Evolutionary conservation across 192 early-diverging fungal species (phyloP).

Genomic region (Linnemannia elongata): DNA sequence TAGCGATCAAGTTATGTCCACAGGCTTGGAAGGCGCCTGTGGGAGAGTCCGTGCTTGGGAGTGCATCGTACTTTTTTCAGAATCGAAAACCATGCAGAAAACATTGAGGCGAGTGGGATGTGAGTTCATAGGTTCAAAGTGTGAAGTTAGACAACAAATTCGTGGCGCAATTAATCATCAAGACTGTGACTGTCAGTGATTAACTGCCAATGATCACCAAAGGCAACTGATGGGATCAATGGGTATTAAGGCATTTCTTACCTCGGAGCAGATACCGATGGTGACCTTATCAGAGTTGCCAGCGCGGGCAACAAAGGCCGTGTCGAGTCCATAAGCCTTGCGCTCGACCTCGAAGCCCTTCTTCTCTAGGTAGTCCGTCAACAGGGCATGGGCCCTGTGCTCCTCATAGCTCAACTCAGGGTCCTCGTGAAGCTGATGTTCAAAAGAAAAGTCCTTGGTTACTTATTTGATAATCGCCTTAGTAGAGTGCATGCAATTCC

Average conservation of each 20-base stretch:
- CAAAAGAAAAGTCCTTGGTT: background rate
- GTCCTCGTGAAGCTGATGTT: conserved; percentile 68
- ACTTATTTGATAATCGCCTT: no score
- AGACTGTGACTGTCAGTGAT: background rate
- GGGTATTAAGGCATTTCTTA: background rate
- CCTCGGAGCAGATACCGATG: conserved; percentile 53
- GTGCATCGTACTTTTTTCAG: conserved; percentile 68
- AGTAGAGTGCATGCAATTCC: no score
- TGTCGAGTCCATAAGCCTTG: conserved; percentile 73
- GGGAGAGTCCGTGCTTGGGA: conserved; percentile 53
- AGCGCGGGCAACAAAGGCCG: conserved; percentile 76
- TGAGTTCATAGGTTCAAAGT: background rate
- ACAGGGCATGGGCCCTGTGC: conserved; percentile 67
- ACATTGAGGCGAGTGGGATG: no score
- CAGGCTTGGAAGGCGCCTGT: conserved; percentile 74
- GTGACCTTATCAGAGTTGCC: conserved; percentile 50
- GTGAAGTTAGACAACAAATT: background rate
- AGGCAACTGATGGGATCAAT: background rate
- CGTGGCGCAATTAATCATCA: background rate
- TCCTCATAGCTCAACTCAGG: conserved; percentile 72
- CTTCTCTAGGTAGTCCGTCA: conserved; percentile 74
- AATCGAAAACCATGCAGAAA: background rate
- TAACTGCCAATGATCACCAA: background rate
- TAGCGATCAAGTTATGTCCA: conserved; percentile 83
- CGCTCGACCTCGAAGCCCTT: conserved; percentile 75